Conservation (phyloP, 2,329 filamentous ascomycete genomes). For the Daldinia sp. region DNA sequence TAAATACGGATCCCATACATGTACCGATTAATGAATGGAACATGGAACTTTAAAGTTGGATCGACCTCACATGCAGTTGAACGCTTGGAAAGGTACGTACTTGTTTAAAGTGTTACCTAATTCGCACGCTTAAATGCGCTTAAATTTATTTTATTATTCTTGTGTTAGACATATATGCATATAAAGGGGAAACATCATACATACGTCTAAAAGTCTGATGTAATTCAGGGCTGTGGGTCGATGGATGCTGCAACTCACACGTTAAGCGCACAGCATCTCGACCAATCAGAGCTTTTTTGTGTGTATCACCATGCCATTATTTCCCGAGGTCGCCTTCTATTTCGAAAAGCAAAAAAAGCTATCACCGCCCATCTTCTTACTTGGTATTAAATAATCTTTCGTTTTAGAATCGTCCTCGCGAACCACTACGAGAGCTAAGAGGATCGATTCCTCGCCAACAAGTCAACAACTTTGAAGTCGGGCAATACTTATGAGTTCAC, state of each 20-base stretch:
- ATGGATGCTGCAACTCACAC: neutral
- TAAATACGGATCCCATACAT: constrained; percentile 11
- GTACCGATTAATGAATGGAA: constrained; percentile 20
- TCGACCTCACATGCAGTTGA: constrained; percentile 15
- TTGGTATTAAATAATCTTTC: constrained; percentile 10
- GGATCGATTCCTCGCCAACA: constrained; percentile 1
- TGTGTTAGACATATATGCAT: constrained; percentile 6
- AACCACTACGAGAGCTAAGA: constrained; percentile 10
- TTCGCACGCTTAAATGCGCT: neutral
- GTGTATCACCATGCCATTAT: constrained; percentile 27
- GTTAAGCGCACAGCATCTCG: constrained; percentile 6
- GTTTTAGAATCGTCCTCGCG: constrained; percentile 10
- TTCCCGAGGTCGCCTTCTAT: constrained; percentile 31
- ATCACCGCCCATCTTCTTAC: constrained; percentile 29
- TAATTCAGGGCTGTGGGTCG: constrained; percentile 12
- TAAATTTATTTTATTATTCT: neutral
- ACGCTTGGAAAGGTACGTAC: constrained; percentile 29
- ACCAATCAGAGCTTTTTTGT: constrained; percentile 24
- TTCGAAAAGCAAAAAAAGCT: constrained; percentile 26
- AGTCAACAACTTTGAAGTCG: constrained; percentile 3
- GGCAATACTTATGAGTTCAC: constrained; percentile 36
- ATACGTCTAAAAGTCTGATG: constrained; percentile 3
- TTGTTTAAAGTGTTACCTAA: neutral
- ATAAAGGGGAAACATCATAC: neutral
- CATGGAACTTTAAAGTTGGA: constrained; percentile 10